Evolutionary conservation across 140 eudicot species (phyloP).

Genomic region (Anethum foeniculum): DNA sequence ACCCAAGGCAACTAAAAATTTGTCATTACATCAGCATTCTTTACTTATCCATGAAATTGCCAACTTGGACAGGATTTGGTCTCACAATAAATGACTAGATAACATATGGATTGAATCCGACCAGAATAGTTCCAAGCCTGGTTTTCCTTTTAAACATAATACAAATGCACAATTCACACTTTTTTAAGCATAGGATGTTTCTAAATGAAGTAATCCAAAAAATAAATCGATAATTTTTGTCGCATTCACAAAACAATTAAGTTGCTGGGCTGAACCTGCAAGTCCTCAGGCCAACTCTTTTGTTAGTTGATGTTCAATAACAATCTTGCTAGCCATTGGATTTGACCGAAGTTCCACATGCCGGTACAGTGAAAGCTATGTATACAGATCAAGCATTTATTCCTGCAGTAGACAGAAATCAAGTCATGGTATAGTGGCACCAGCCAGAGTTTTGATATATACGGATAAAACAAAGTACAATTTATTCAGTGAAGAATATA

Average conservation of each 20-base stretch:
- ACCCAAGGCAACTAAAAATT: not conserved
- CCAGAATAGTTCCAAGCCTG: not conserved
- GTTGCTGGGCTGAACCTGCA: constrained; percentile 58
- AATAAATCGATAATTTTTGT: not conserved
- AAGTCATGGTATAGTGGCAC: not conserved
- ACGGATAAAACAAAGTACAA: not conserved
- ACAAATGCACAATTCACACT: not conserved
- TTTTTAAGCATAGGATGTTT: not conserved
- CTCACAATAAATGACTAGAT: not conserved
- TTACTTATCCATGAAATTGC: too few relatives aligned
- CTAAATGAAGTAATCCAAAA: not conserved
- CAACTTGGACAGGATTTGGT: not conserved
- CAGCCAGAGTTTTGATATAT: not conserved
- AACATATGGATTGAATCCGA: not conserved
- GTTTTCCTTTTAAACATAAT: not conserved
- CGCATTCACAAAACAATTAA: not conserved
- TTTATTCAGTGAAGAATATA: not conserved
- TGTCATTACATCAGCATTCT: not conserved
- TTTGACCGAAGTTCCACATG: constrained; percentile 93
- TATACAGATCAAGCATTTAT: constrained; percentile 39
- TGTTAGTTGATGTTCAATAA: constrained; percentile 75
- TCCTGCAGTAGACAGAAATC: constrained; percentile 40
- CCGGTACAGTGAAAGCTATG: constrained; percentile 79
- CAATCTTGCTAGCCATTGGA: constrained; percentile 89
- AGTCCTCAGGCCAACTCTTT: constrained; percentile 90